Percentiles rank a stretch among this genome's conserved stretches.
Evolutionary conservation across 2,329 filamentous ascomycete genomes (phyloP).

Genomic region (Pochonia chlamydosporia): DNA sequence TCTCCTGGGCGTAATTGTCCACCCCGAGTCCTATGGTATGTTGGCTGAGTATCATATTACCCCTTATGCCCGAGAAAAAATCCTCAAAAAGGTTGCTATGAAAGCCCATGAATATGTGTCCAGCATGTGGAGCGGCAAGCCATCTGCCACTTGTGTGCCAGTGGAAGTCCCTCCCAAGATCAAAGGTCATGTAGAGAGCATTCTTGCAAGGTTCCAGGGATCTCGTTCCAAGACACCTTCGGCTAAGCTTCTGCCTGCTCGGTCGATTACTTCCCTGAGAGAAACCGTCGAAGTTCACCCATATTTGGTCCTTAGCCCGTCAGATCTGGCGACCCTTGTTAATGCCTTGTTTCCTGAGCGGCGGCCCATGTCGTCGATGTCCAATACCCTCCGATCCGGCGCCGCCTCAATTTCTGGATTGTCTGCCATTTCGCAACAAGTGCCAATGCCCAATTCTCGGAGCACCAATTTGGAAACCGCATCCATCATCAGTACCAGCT

Average conservation of each 20-base stretch:
- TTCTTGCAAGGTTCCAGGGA: conserved; percentile 58
- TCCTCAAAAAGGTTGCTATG: conserved; percentile 72
- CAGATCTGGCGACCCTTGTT: conserved; percentile 73
- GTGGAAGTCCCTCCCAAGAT: conserved; percentile 53
- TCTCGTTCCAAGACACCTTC: conserved; percentile 41
- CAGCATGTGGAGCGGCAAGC: conserved; percentile 66
- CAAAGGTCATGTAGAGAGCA: conserved; percentile 64
- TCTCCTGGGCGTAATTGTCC: conserved; percentile 74
- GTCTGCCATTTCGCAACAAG: conserved; percentile 62
- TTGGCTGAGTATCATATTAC: conserved; percentile 90
- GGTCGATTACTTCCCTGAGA: conserved; percentile 65
- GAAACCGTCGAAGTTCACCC: conserved; percentile 76
- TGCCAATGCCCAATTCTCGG: conserved; percentile 42
- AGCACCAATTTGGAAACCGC: conserved; percentile 52
- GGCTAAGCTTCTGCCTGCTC: conserved; percentile 61
- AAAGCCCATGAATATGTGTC: conserved; percentile 74
- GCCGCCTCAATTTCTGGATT: conserved; percentile 64
- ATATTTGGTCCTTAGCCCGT: conserved; percentile 72
- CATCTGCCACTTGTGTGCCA: conserved; percentile 45
- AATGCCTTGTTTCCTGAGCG: conserved; percentile 78
- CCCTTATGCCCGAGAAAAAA: conserved; percentile 81
- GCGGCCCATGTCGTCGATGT: conserved; percentile 57
- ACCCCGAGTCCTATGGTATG: conserved; percentile 75
- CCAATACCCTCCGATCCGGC: conserved; percentile 57
- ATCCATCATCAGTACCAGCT: conserved; percentile 67